Evolutionary conservation across 805 yeast genomes (phyloP).

Genomic region (Lachancea kluyveri): DNA sequence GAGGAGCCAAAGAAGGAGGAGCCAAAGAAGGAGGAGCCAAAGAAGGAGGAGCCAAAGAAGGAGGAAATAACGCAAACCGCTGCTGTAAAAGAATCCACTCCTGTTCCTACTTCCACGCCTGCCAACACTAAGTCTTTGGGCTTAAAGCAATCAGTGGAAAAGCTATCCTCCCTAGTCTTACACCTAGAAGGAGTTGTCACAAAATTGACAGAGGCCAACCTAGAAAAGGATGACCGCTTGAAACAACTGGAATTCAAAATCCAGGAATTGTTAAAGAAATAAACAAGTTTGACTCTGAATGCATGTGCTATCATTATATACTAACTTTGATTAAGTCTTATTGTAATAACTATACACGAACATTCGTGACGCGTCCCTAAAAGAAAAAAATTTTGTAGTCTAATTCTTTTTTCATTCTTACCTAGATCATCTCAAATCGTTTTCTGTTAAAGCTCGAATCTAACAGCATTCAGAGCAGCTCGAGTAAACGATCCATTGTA

Average conservation of each 20-base stretch:
- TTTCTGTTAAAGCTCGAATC: too few species aligned
- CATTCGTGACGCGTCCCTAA: too few species aligned
- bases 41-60: slow-evolving; percentile 6
- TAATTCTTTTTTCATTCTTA: too few species aligned
- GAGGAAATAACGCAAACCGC: slow-evolving; percentile 6
- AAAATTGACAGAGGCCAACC: slow-evolving; percentile 44
- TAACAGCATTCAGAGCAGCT: too few species aligned
- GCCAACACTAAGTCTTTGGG: slow-evolving; percentile 48
- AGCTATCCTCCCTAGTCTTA: slow-evolving; percentile 50
- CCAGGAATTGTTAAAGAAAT: slow-evolving; percentile 44
- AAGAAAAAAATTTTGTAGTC: too few species aligned
- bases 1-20: slow-evolving; percentile 13
- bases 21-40: slow-evolving; percentile 13
- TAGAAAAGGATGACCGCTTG: slow-evolving; percentile 62
- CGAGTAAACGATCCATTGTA: too few species aligned
- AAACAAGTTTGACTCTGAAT: too few species aligned
- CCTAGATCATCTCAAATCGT: too few species aligned
- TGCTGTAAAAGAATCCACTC: slow-evolving; percentile 15
- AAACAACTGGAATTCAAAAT: slow-evolving; percentile 54
- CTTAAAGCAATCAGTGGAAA: slow-evolving; percentile 65
- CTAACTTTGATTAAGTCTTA: too few species aligned
- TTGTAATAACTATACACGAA: too few species aligned
- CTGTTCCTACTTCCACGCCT: slow-evolving; percentile 20
- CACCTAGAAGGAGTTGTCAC: slow-evolving; percentile 51
- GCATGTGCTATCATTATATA: too few species aligned